Evolutionary conservation across 345 rosid species (phyloP).

Genomic region (Brassica nigra): DNA sequence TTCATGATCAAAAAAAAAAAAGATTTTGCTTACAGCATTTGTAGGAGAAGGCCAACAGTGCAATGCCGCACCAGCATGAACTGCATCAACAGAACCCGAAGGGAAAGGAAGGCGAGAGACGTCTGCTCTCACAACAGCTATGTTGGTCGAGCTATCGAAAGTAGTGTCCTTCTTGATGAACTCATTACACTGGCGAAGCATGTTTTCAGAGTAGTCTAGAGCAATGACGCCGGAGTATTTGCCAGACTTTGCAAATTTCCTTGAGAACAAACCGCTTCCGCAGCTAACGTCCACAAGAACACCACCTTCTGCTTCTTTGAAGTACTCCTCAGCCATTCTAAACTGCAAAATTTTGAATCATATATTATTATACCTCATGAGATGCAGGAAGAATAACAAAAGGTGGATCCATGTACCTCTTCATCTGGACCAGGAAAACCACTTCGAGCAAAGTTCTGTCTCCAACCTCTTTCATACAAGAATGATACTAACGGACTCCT

Average conservation of each 20-base stretch:
- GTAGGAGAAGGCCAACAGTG: constrained; percentile 98
- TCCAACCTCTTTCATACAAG: constrained; percentile 95
- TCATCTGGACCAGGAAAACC: constrained; percentile 97
- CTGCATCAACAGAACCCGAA: constrained; percentile 80
- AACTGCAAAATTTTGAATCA: constrained; percentile 57
- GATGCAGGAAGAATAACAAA: not conserved
- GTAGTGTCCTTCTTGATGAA: constrained; percentile 67
- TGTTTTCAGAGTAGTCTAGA: constrained; percentile 92
- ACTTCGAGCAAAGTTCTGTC: constrained; percentile 71
- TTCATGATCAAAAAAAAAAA: not conserved
- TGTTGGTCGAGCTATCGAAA: constrained; percentile 56
- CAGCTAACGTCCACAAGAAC: constrained; percentile 91
- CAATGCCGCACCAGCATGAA: constrained; percentile 95
- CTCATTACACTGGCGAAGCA: constrained; percentile 91
- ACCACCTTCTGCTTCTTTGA: constrained; percentile 76
- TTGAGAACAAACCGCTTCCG: constrained; percentile 91
- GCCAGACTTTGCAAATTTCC: constrained; percentile 79
- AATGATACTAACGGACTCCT: constrained; percentile 97
- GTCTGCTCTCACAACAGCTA: constrained; percentile 93
- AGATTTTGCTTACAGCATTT: constrained; percentile 58
- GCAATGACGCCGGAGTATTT: constrained; percentile 83
- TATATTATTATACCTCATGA: not conserved
- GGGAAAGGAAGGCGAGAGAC: constrained; percentile 86
- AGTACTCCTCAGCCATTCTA: constrained; percentile 89
- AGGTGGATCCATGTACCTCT: constrained; percentile 52